A percentile compares a stretch with the other conserved stretches of the same genome.
Conservation (phyloP, 768 basidiomycete genomes). For the Holtermanniella nyarrowii region DNA sequence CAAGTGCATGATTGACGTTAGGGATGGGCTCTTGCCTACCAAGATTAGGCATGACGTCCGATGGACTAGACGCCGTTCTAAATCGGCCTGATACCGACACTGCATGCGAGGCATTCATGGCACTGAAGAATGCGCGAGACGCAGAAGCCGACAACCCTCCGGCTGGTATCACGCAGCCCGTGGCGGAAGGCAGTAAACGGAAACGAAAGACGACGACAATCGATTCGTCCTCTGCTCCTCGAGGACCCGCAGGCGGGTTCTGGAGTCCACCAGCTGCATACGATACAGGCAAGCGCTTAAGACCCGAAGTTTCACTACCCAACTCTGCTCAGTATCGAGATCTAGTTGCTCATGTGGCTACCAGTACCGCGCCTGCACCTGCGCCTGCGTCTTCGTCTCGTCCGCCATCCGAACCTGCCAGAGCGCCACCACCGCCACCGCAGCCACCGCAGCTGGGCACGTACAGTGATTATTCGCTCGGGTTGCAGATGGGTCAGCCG, state of each 20-base stretch:
- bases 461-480: too few species aligned
- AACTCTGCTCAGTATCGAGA: too few species aligned
- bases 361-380: too few species aligned
- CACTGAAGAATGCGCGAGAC: slow-evolving; percentile 46
- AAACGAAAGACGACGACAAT: slow-evolving; percentile 7
- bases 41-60: slow-evolving; percentile 33
- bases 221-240: slow-evolving; percentile 2
- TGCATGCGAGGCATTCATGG: slow-evolving; percentile 77
- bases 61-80: slow-evolving; percentile 69
- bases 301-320: too few species aligned
- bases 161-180: not conserved
- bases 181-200: slow-evolving; percentile 4
- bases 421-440: not conserved
- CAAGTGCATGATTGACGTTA: slow-evolving; percentile 1
- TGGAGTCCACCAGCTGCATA: not conserved
- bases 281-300: too few species aligned
- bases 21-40: slow-evolving; percentile 39
- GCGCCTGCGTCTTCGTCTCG: slow-evolving; percentile 3
- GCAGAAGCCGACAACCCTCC: slow-evolving; percentile 10
- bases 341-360: too few species aligned
- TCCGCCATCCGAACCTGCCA: not conserved
- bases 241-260: slow-evolving; percentile 5
- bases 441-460: too few species aligned
- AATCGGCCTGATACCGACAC: slow-evolving; percentile 86
- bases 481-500: too few species aligned